A percentile compares a stretch with the other conserved stretches of the same genome.
Evolutionary conservation across 768 basidiomycete species (phyloP).

Genomic region (Tephrocybe rancida): DNA sequence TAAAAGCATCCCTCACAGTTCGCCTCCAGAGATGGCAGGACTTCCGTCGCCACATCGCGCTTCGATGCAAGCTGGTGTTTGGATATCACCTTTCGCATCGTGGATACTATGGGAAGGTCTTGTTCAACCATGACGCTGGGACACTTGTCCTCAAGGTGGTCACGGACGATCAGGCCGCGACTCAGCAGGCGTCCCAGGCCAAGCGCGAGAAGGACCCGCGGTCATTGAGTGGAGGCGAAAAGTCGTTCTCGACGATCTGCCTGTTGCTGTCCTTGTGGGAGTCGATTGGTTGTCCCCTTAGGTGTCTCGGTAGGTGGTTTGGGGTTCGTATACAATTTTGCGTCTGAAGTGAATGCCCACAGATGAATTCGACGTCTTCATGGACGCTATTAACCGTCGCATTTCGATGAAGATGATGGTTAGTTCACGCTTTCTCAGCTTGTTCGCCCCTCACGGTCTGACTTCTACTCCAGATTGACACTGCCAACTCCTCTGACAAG

Average conservation of each 20-base stretch:
- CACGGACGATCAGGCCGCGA: constrained; percentile 76
- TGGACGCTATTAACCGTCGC: constrained; percentile 91
- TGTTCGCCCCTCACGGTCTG: neutral
- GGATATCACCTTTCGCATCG: constrained; percentile 80
- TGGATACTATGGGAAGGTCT: constrained; percentile 87
- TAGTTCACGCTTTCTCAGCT: constrained; percentile 22
- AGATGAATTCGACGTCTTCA: constrained; percentile 99
- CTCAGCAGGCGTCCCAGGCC: constrained; percentile 54
- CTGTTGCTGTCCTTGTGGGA: constrained; percentile 95
- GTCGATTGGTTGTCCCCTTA: constrained; percentile 88
- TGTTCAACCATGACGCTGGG: constrained; percentile 77
- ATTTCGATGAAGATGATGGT: constrained; percentile 98
- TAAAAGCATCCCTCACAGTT: constrained; percentile 63
- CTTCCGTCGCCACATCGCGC: constrained; percentile 87
- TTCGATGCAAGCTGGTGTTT: constrained; percentile 85
- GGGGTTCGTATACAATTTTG: neutral
- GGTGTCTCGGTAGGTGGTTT: constrained; percentile 74
- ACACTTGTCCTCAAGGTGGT: constrained; percentile 75
- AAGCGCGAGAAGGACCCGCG: constrained; percentile 87
- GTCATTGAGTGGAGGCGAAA: constrained; percentile 91
- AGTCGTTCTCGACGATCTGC: constrained; percentile 96
- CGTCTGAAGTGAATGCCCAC: constrained; percentile 4
- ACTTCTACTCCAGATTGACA: constrained; percentile 67
- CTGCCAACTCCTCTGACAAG: constrained; percentile 82
- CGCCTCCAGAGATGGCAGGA: constrained; percentile 82